Evolutionary conservation across 768 basidiomycete genomes (phyloP).

Genomic region (Sporobolomyces roseus): DNA sequence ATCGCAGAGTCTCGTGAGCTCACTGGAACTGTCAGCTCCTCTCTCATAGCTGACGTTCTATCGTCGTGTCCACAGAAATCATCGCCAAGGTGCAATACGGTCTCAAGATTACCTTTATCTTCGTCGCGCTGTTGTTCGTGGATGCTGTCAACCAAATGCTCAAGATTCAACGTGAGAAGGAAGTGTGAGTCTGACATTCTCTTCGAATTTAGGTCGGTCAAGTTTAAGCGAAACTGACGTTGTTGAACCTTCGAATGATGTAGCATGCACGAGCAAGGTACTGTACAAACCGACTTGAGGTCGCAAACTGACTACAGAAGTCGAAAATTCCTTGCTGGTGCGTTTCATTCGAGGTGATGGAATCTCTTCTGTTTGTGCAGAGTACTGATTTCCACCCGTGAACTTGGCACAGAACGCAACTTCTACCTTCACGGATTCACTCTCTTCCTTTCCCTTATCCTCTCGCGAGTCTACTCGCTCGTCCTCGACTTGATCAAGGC

Average conservation of each 20-base stretch:
- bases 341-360: no score
- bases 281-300: constrained; percentile 58
- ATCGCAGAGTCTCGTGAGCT: constrained; percentile 31
- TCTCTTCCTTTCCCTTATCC: constrained; percentile 89
- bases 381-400: no score
- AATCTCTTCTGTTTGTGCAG: no score
- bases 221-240: no score
- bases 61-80: constrained; percentile 29
- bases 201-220: background rate
- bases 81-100: constrained; percentile 42
- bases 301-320: constrained; percentile 86
- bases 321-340: constrained; percentile 78
- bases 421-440: constrained; percentile 81
- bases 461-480: constrained; percentile 88
- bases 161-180: constrained; percentile 49
- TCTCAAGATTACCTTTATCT: constrained; percentile 53
- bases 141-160: constrained; percentile 93
- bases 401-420: constrained; percentile 63
- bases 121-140: constrained; percentile 78
- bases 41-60: background rate
- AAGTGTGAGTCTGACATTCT: constrained; percentile 14
- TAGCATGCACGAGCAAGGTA: constrained; percentile 54
- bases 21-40: no score
- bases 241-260: background rate
- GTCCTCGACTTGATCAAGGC: constrained; percentile 83